Base-by-base conservation (phyloP, 1,284 basidiomycete species). In the Trametes hirsuta region DNA sequence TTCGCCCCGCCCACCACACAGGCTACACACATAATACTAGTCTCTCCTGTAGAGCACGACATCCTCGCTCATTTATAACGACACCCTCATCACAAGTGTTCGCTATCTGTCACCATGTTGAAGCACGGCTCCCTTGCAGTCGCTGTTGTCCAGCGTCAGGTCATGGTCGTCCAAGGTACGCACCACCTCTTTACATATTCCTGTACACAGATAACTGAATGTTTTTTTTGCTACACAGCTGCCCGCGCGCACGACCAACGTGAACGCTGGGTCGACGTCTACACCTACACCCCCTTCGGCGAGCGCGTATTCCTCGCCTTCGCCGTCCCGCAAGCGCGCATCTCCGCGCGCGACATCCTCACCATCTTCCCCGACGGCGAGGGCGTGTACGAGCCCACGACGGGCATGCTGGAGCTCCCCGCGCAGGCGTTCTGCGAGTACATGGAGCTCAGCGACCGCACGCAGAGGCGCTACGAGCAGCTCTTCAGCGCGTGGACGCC, bases 141-240 rank as follows among this genome's bases (percentile, higher is more conserved):
- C 58, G 87, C 87, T 30, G 69, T 88, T 58, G 84, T 90, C 50
- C 82, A 85, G 64, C 82, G 80, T 65, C 82, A 85, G 68, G 83
- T 90, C 24, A 82, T 82, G 77, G 69, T 89, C 59, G 82, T 89
- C 36, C 82, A 86, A 83, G 83, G 87, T 86, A 66, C 59, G 72
- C 10, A 6, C 30, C 21, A 14, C 21, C 64, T 30, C 6, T 37
- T 14, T 4, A 9, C n/a, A n/a, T 1, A 14, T 51, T n/a, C 36
- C 2, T 12, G 11, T 2, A 30, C 37, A 9, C 18, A 34, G 39
- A 3, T 36, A 2, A 25, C 34, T 39, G 47, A 15, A 46, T 46
- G 15, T 5, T 10, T 9, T 40, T 11, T 6, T 3, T 18, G 18
- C 18, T 14, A 6, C 36, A 2, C 25, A 88, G 87, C 83, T 54